Evolutionary conservation across 257 asterid species (phyloP).

Genomic region (Fraxinus pennsylvanica): DNA sequence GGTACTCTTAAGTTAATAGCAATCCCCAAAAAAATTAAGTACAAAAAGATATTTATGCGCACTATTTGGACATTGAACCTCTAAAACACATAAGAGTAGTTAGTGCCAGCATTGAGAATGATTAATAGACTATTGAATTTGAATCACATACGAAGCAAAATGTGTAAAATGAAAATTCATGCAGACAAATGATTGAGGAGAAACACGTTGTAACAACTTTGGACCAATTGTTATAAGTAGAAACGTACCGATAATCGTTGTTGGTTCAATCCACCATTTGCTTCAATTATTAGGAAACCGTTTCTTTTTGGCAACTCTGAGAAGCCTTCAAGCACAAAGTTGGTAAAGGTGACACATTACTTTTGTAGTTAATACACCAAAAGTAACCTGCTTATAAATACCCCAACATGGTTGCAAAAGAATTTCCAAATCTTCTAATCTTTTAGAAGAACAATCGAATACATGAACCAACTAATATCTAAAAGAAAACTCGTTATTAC

Average conservation of each 20-base stretch:
- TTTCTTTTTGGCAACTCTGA: slow-evolving; percentile 70
- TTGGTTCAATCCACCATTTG: slow-evolving; percentile 97
- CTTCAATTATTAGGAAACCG: slow-evolving; percentile 93
- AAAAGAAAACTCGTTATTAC: not conserved
- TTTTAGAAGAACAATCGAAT: slow-evolving; percentile 3
- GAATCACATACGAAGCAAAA: not conserved
- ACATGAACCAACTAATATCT: not conserved
- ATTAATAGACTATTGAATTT: not conserved
- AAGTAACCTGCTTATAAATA: slow-evolving; percentile 2
- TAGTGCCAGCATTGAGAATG: not conserved
- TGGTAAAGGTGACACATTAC: slow-evolving; percentile 21
- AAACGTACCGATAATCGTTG: slow-evolving; percentile 90
- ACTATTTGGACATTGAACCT: not conserved
- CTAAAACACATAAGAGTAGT: not conserved
- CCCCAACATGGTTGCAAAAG: not conserved
- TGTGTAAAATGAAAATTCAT: not conserved
- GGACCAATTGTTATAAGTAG: slow-evolving; percentile 21
- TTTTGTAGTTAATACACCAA: slow-evolving; percentile 8
- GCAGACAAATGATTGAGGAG: slow-evolving; percentile 9
- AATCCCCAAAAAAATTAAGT: no score
- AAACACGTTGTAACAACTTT: slow-evolving; percentile 7
- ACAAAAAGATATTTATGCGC: no score
- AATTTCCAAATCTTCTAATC: not conserved
- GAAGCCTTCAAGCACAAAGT: slow-evolving; percentile 44
- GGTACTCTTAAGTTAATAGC: not conserved